A percentile compares a stretch with the other conserved stretches of the same genome.
These are phyloP conservation scores for Physocladia obscura DNA, from an alignment of 192 early-diverging fungal species.

Conservation along the genomic window DNA sequence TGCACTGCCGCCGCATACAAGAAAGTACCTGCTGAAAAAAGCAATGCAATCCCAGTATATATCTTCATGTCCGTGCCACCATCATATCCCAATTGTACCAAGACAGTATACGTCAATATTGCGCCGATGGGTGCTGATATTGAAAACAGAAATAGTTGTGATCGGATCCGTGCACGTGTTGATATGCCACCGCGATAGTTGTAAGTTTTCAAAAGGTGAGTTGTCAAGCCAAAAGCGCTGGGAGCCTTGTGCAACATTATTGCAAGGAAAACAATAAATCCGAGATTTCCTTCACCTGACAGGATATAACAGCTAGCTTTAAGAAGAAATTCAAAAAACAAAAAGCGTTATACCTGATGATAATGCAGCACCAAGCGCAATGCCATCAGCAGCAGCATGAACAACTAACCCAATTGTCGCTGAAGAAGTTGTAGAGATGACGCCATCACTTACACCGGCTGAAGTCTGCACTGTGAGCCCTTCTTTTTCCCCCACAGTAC, in stretches of 20 bases:
- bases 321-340: not conserved
- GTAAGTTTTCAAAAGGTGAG: constrained; percentile 79
- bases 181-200: constrained; percentile 42
- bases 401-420: constrained; percentile 93
- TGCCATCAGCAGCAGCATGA: constrained; percentile 92
- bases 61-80: constrained; percentile 54
- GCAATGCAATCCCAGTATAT: constrained; percentile 78
- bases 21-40: constrained; percentile 84
- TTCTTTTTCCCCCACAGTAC: constrained; percentile 8
- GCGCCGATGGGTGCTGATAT: constrained; percentile 82
- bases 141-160: constrained; percentile 79
- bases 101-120: constrained; percentile 52
- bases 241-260: constrained; percentile 97
- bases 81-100: constrained; percentile 29
- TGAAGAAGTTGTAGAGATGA: constrained; percentile 21
- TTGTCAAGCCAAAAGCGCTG: constrained; percentile 85
- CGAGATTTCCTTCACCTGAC: constrained; percentile 43
- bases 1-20: constrained; percentile 92
- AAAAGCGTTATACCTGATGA: constrained; percentile 46
- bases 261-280: constrained; percentile 83
- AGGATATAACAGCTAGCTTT: not conserved
- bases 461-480: not conserved
- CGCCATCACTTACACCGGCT: not conserved
- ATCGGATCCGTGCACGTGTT: constrained; percentile 57
- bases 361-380: constrained; percentile 88